A percentile compares a stretch with the other conserved stretches of the same genome.
phyloP scores from a whole-genome alignment of 2,329 filamentous ascomycete genomes.

The Paraphoma sp. region DNA sequence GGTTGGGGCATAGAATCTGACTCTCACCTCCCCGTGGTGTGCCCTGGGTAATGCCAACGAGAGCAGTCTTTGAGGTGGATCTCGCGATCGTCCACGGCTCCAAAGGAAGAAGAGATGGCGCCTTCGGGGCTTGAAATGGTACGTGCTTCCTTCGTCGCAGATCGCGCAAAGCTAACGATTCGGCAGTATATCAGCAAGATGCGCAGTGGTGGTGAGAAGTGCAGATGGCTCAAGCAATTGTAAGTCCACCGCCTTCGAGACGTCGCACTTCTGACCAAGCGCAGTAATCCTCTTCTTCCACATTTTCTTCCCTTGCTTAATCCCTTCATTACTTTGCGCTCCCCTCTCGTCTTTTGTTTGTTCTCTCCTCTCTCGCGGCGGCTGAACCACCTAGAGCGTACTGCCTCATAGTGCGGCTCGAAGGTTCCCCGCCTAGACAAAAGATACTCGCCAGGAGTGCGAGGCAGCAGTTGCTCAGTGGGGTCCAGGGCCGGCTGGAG shows the following conservation, averaged over 20 bases:
- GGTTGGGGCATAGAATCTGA: background rate
- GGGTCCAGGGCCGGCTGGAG: background rate
- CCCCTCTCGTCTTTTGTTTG: background rate
- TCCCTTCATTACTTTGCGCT: background rate
- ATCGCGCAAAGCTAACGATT: background rate
- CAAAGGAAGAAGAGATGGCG: background rate
- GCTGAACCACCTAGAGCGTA: background rate
- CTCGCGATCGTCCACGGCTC: background rate
- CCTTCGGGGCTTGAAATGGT: background rate
- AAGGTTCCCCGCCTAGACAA: background rate
- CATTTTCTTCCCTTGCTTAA: background rate
- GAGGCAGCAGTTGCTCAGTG: background rate
- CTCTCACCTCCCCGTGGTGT: background rate
- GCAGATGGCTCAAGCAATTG: background rate
- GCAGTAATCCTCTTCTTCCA: background rate
- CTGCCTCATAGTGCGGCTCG: background rate
- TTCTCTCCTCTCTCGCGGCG: background rate
- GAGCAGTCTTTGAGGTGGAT: background rate
- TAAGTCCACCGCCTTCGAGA: background rate
- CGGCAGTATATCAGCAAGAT: background rate
- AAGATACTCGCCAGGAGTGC: background rate
- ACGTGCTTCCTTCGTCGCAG: background rate
- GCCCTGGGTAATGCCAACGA: conserved; percentile 4
- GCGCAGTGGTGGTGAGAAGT: background rate
- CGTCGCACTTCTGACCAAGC: background rate